A percentile compares a stretch with the other conserved stretches of the same genome.
These are phyloP conservation scores for Candida morakotiae DNA, from an alignment of 805 yeast genomes.

Conservation along the genomic window DNA sequence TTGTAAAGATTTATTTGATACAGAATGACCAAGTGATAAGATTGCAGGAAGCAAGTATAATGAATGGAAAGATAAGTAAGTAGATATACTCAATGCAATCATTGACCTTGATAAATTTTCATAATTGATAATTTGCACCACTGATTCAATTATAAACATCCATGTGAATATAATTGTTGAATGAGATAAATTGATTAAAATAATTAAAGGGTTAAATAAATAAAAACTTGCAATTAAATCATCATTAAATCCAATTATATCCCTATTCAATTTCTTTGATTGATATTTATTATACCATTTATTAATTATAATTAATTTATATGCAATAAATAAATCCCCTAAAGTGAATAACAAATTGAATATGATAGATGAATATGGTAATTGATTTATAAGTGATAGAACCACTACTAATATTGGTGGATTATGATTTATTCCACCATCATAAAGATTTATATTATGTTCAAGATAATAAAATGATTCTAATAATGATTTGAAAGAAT, in stretches of 20 bases:
- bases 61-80: constrained; percentile 63
- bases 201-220: constrained; percentile 75
- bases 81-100: constrained; percentile 54
- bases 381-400: constrained; percentile 34
- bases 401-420: constrained; percentile 67
- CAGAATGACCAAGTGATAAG: constrained; percentile 29
- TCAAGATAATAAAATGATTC: constrained; percentile 51
- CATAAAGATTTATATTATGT: constrained; percentile 61
- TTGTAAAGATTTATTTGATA: constrained; percentile 2
- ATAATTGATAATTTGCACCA: constrained; percentile 40
- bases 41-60: constrained; percentile 58
- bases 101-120: constrained; percentile 42
- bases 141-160: constrained; percentile 47
- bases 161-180: constrained; percentile 64
- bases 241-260: constrained; percentile 25
- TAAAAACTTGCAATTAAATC: constrained; percentile 59
- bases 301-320: constrained; percentile 48
- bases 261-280: constrained; percentile 13
- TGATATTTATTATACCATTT: constrained; percentile 30
- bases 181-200: constrained; percentile 63
- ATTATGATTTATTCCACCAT: constrained; percentile 85
- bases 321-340: constrained; percentile 57
- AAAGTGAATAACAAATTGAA: constrained; percentile 48
- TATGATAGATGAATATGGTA: constrained; percentile 17
- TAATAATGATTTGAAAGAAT: constrained; percentile 53